Percentiles rank a stretch among this genome's conserved stretches.
Evolutionary conservation across 441 rosid species (phyloP).

Genomic region (Manihot esculenta): DNA sequence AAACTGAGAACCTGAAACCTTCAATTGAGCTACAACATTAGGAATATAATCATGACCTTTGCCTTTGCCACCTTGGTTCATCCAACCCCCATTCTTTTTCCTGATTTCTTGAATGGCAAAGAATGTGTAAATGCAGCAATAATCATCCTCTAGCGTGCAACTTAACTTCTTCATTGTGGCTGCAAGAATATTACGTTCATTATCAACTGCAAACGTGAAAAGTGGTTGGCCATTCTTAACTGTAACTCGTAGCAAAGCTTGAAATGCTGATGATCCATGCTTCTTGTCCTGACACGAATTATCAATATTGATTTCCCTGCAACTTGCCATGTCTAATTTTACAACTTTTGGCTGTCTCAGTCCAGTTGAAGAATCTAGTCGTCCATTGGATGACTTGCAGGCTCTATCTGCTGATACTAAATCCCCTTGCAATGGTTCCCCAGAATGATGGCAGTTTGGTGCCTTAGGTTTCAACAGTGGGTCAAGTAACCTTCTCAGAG

Average conservation of each 20-base stretch:
- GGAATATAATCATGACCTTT: conserved; percentile 63
- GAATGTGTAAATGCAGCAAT: conserved; percentile 65
- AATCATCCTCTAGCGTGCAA: conserved; percentile 49
- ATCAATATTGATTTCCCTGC: conserved; percentile 35
- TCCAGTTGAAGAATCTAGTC: conserved; percentile 34
- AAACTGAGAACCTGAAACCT: conserved; percentile 55
- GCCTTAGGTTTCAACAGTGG: conserved; percentile 67
- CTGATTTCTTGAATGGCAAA: conserved; percentile 66
- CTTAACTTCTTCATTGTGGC: conserved; percentile 71
- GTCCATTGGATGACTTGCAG: conserved; percentile 34
- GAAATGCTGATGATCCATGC: conserved; percentile 44
- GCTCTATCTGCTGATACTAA: conserved; percentile 35
- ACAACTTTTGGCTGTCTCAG: conserved; percentile 38
- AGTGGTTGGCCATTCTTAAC: conserved; percentile 82
- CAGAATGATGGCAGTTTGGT: conserved; percentile 34
- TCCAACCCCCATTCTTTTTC: conserved; percentile 80
- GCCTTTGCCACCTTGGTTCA: conserved; percentile 60
- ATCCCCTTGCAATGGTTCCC: conserved; percentile 42
- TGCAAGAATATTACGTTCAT: conserved; percentile 65
- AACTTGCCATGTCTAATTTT: conserved; percentile 37
- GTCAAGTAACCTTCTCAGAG: conserved; percentile 81
- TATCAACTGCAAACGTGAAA: conserved; percentile 81
- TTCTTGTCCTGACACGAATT: conserved; percentile 45
- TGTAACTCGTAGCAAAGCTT: conserved; percentile 85
- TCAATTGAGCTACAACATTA: conserved; percentile 75